Evolutionary conservation across 768 basidiomycete species (phyloP).

Genomic region (Saitozyma podzolica): DNA sequence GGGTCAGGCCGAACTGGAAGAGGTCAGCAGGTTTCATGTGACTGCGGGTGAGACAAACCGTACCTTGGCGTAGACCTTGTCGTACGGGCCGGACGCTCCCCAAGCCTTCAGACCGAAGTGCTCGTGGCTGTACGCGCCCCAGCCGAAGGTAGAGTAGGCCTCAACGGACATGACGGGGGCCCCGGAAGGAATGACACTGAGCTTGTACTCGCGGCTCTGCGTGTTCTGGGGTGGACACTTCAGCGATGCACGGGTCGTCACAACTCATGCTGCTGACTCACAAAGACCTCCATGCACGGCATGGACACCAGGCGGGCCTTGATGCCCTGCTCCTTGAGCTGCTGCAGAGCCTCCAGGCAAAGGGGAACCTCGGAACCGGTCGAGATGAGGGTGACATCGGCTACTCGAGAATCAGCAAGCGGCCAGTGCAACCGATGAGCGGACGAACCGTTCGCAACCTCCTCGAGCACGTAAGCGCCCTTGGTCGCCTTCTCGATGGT

Average conservation of each 20-base stretch:
- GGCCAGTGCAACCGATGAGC: neutral
- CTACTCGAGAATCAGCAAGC: conserved; percentile 44
- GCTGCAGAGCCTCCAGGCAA: conserved; percentile 78
- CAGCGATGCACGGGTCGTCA: too few relatives aligned
- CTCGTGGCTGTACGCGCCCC: conserved; percentile 89
- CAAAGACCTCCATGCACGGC: conserved; percentile 81
- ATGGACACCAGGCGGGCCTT: conserved; percentile 81
- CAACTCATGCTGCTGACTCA: conserved; percentile 10
- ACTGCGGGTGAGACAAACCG: conserved; percentile 52
- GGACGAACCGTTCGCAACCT: conserved; percentile 58
- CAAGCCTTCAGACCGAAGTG: conserved; percentile 62
- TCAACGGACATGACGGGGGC: conserved; percentile 87
- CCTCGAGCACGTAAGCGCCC: conserved; percentile 88
- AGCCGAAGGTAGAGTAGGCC: conserved; percentile 75
- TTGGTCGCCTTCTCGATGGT: conserved; percentile 76
- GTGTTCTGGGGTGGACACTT: conserved; percentile 56
- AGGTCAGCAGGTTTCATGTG: conserved; percentile 56
- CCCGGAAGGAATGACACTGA: conserved; percentile 83
- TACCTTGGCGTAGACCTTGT: conserved; percentile 80
- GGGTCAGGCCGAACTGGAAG: conserved; percentile 45
- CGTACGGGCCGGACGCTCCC: conserved; percentile 88
- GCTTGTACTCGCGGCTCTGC: conserved; percentile 73
- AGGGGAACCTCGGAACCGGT: conserved; percentile 83
- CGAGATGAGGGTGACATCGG: conserved; percentile 85
- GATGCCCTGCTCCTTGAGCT: conserved; percentile 73